Conservation (phyloP, 2,329 filamentous ascomycete genomes). For the Pestalotiopsis sp. region DNA sequence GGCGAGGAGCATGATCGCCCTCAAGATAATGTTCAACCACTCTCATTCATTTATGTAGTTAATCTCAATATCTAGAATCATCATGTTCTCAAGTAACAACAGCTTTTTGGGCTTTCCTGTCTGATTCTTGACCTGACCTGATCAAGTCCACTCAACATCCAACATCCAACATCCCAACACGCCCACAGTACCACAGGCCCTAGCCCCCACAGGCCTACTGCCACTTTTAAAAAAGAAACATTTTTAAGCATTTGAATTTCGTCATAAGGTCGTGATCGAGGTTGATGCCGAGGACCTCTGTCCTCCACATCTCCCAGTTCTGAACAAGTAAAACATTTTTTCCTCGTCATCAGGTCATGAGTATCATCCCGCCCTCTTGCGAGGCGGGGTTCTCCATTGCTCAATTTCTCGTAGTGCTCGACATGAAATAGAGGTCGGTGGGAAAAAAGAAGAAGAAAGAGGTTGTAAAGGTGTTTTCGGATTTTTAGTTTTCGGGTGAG, state of each 20-base stretch:
- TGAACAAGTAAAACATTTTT: conserved; percentile 19
- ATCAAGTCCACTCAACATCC: conserved; percentile 34
- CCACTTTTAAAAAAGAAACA: conserved; percentile 39
- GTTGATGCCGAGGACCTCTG: conserved; percentile 26
- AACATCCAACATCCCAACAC: conserved; percentile 38
- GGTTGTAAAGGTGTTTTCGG: conserved; percentile 14
- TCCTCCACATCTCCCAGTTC: conserved; percentile 18
- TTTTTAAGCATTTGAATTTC: conserved; percentile 20
- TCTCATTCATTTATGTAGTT: conserved; percentile 24
- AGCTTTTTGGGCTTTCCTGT: conserved; percentile 38
- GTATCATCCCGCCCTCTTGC: conserved; percentile 36
- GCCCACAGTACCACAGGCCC: conserved; percentile 23
- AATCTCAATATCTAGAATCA: conserved; percentile 33
- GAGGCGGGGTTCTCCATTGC: conserved; percentile 31
- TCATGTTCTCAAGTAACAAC: conserved; percentile 37
- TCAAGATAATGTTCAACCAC: background rate
- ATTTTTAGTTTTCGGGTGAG: conserved; percentile 8
- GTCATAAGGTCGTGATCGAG: conserved; percentile 38
- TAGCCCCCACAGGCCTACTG: conserved; percentile 36
- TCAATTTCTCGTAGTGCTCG: conserved; percentile 33
- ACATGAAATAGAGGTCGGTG: conserved; percentile 22
- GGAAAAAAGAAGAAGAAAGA: background rate
- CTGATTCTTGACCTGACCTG: conserved; percentile 38
- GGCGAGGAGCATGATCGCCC: no score
- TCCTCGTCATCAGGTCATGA: conserved; percentile 33